Percentiles rank a stretch among this genome's conserved stretches.
These are phyloP conservation scores for Bisporella sp. DNA, from an alignment of 2,329 filamentous ascomycete species.

Conservation along the genomic window DNA sequence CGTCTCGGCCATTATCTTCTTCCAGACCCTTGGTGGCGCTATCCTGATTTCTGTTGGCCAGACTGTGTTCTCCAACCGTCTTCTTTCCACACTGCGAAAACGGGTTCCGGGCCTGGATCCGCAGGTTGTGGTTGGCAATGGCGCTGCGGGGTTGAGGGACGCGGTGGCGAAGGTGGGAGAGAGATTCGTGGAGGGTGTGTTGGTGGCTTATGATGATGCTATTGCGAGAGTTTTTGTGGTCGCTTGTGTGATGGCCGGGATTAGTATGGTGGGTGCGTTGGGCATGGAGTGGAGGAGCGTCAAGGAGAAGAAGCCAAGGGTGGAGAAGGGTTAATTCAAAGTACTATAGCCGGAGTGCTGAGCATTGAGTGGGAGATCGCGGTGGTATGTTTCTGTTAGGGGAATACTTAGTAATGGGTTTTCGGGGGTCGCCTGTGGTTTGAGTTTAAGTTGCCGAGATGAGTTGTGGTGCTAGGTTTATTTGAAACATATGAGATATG, in stretches of 20 bases:
- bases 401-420: no score
- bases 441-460: no score
- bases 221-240: conserved; percentile 48
- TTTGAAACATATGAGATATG: no score
- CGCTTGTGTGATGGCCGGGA: conserved; percentile 37
- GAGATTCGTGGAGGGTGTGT: conserved; percentile 36
- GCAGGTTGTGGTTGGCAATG: conserved; percentile 19
- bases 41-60: conserved; percentile 40
- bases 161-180: conserved; percentile 28
- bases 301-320: conserved; percentile 2
- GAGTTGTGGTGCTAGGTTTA: no score
- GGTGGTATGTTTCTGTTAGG: no score
- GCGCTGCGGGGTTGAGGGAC: conserved; percentile 38
- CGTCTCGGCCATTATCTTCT: conserved; percentile 34
- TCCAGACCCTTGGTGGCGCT: conserved; percentile 38
- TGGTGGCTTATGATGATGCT: conserved; percentile 45
- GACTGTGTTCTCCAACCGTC: conserved; percentile 33
- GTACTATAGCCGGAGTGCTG: no score
- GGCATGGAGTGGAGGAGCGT: conserved; percentile 42
- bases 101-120: conserved; percentile 19
- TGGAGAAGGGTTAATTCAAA: no score
- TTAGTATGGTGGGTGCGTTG: conserved; percentile 40
- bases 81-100: conserved; percentile 14
- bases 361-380: no score
- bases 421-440: no score